Percentiles rank a stretch among this genome's conserved stretches.
phyloP scores from a whole-genome alignment of 371 early-diverging fungal genomes.

The Batrachochytrium dendrobatidis region DNA sequence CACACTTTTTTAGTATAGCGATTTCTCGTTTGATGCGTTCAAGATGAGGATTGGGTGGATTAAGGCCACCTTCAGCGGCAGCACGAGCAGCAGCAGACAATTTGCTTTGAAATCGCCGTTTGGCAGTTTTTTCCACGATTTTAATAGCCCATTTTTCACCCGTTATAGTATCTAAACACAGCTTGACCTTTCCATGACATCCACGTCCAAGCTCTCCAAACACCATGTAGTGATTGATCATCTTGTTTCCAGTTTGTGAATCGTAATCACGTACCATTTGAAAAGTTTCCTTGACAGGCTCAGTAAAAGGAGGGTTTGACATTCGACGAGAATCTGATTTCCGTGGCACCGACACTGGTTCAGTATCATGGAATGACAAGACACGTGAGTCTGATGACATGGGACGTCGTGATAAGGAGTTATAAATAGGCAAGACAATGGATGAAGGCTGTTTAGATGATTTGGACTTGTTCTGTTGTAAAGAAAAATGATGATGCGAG shows the following conservation, averaged over 20 bases:
- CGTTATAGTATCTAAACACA: constrained; percentile 70
- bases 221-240: constrained; percentile 90
- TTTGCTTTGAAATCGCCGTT: constrained; percentile 47
- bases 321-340: constrained; percentile 6
- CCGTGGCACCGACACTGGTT: too few relatives aligned
- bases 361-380: too few relatives aligned
- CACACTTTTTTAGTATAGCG: constrained; percentile 89
- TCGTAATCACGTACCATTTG: constrained; percentile 74
- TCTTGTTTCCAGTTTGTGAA: constrained; percentile 77
- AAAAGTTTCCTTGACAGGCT: constrained; percentile 61
- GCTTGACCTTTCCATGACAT: constrained; percentile 92
- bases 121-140: constrained; percentile 71
- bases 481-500: too few relatives aligned
- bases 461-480: too few relatives aligned
- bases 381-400: too few relatives aligned
- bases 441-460: too few relatives aligned
- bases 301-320: constrained; percentile 2
- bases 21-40: constrained; percentile 90
- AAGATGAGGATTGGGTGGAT: constrained; percentile 58
- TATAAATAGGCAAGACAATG: too few relatives aligned
- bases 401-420: too few relatives aligned
- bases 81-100: constrained; percentile 22
- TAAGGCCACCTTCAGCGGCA: constrained; percentile 1
- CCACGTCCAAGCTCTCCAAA: constrained; percentile 89
- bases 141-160: constrained; percentile 75